phyloP scores from a whole-genome alignment of 768 basidiomycete species.

The Suillus subluteus region DNA sequence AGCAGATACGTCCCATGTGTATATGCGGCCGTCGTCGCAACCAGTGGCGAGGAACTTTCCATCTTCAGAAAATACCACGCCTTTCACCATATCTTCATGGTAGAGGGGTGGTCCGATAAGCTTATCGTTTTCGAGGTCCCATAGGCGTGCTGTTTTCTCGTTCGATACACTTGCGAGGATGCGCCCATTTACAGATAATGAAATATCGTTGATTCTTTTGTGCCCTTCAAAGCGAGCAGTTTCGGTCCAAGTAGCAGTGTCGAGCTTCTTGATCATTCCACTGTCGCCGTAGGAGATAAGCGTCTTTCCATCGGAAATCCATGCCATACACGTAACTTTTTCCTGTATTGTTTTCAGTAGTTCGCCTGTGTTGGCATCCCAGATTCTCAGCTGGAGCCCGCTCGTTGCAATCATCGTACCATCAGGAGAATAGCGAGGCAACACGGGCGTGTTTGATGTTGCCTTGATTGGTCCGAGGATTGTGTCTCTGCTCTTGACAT shows the following conservation, averaged over 20 bases:
- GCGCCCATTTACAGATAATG: background rate
- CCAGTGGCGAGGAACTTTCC: background rate
- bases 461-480: background rate
- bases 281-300: background rate
- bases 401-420: background rate
- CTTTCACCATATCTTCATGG: background rate
- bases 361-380: background rate
- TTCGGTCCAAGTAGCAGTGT: background rate
- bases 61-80: background rate
- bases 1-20: background rate
- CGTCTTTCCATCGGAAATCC: background rate
- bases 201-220: background rate
- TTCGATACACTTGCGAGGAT: background rate
- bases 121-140: background rate
- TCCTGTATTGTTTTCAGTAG: background rate
- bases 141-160: background rate
- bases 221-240: background rate
- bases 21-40: background rate
- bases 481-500: background rate
- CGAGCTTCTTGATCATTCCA: background rate
- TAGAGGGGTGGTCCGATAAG: background rate
- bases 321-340: background rate
- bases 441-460: background rate
- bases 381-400: background rate
- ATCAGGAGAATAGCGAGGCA: background rate